These are phyloP conservation scores for Zoysia japonica DNA, from an alignment of 176 grass and related monocot species.

Conservation along the genomic window DNA sequence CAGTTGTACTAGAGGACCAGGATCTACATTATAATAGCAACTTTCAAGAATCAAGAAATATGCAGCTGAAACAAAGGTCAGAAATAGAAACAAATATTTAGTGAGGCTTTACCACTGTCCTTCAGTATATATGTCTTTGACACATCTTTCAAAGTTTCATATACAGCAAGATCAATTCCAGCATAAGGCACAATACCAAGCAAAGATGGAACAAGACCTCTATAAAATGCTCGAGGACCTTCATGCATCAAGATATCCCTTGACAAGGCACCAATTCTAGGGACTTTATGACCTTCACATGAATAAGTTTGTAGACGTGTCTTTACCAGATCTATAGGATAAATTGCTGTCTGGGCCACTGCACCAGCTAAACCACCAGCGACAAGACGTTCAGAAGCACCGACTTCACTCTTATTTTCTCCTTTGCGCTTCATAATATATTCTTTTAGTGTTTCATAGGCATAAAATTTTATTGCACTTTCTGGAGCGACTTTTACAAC, in stretches of 20 bases:
- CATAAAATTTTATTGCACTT: slow-evolving; percentile 96
- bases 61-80: background rate
- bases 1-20: slow-evolving; percentile 85
- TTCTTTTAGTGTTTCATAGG: slow-evolving; percentile 90
- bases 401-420: slow-evolving; percentile 73
- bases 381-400: slow-evolving; percentile 78
- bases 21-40: slow-evolving; percentile 61
- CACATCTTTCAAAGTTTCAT: slow-evolving; percentile 93
- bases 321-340: slow-evolving; percentile 93
- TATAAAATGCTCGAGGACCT: slow-evolving; percentile 89
- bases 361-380: slow-evolving; percentile 96
- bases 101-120: slow-evolving; percentile 63
- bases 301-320: slow-evolving; percentile 80
- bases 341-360: slow-evolving; percentile 83
- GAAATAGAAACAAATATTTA: slow-evolving; percentile 19
- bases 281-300: slow-evolving; percentile 72
- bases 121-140: slow-evolving; percentile 83
- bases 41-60: slow-evolving; percentile 40
- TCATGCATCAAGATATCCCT: slow-evolving; percentile 84
- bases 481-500: slow-evolving; percentile 96
- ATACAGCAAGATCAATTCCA: slow-evolving; percentile 91
- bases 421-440: slow-evolving; percentile 82
- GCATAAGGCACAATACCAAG: slow-evolving; percentile 97
- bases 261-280: slow-evolving; percentile 67
- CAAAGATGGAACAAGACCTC: slow-evolving; percentile 82